Evolutionary conservation across 768 basidiomycete genomes (phyloP).

Genomic region (Mrakia gelida): DNA sequence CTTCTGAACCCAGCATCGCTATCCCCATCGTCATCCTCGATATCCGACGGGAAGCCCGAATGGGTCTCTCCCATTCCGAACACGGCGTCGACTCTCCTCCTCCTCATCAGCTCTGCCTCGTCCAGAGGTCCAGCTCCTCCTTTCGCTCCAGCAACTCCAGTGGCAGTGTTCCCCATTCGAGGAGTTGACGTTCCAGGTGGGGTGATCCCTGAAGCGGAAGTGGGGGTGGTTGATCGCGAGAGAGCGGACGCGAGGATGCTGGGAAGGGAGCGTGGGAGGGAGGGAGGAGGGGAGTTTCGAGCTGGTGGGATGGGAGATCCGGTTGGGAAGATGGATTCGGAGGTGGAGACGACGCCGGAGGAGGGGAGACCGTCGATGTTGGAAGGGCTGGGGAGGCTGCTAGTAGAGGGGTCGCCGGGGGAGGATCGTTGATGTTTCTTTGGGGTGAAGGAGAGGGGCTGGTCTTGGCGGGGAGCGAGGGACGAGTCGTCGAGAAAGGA

Average conservation of each 20-base stretch:
- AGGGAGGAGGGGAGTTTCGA: slow-evolving; percentile 26
- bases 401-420: background rate
- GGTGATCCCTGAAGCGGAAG: background rate
- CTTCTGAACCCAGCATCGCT: background rate
- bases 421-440: background rate
- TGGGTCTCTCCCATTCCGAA: slow-evolving; percentile 44
- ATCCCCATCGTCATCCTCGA: background rate
- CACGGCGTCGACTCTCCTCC: slow-evolving; percentile 48
- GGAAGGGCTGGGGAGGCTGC: background rate
- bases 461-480: background rate
- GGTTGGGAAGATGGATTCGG: slow-evolving; percentile 52
- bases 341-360: background rate
- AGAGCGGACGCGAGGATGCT: slow-evolving; percentile 25
- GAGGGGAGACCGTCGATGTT: background rate
- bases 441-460: background rate
- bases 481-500: background rate
- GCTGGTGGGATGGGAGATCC: slow-evolving; percentile 24
- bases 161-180: background rate
- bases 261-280: slow-evolving; percentile 9
- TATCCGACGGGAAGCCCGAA: background rate
- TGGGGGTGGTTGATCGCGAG: slow-evolving; percentile 11
- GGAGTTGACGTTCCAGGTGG: background rate
- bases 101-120: slow-evolving; percentile 62
- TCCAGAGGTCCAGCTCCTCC: slow-evolving; percentile 35
- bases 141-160: background rate